These are phyloP conservation scores for Aspergillus melleus DNA, from an alignment of 2,329 filamentous ascomycete species.

Conservation along the genomic window DNA sequence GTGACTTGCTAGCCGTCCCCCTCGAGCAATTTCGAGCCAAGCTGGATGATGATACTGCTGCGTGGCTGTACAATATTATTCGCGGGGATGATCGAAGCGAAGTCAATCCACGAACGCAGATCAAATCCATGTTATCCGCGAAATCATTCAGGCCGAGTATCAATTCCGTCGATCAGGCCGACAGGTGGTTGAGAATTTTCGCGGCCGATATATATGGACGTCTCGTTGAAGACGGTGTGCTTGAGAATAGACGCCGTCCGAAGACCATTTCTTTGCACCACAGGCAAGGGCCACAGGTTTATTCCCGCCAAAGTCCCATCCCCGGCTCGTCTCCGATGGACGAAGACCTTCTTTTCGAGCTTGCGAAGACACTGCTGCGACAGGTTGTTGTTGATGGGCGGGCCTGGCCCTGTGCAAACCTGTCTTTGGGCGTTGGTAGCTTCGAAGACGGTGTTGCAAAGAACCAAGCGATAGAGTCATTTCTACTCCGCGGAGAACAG, in stretches of 20 bases:
- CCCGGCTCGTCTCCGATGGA: slow-evolving; percentile 72
- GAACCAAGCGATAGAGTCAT: slow-evolving; percentile 82
- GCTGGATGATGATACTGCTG: slow-evolving; percentile 79
- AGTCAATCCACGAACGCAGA: slow-evolving; percentile 86
- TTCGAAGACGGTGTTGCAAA: slow-evolving; percentile 85
- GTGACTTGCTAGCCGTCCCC: slow-evolving; percentile 70
- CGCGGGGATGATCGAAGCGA: slow-evolving; percentile 84
- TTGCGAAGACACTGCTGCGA: slow-evolving; percentile 73
- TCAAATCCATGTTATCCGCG: slow-evolving; percentile 95
- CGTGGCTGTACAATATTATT: slow-evolving; percentile 82
- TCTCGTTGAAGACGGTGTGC: slow-evolving; percentile 83
- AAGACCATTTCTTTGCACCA: slow-evolving; percentile 84
- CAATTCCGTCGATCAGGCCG: slow-evolving; percentile 72
- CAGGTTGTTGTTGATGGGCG: slow-evolving; percentile 76
- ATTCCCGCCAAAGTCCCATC: slow-evolving; percentile 74
- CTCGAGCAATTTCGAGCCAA: slow-evolving; percentile 75
- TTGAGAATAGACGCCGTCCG: slow-evolving; percentile 83
- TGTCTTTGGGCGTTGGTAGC: slow-evolving; percentile 84
- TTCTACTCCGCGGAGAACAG: slow-evolving; percentile 69
- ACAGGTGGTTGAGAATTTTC: slow-evolving; percentile 88
- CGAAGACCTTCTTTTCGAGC: slow-evolving; percentile 69
- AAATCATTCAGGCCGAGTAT: slow-evolving; percentile 92
- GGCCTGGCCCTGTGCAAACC: slow-evolving; percentile 88
- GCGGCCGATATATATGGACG: slow-evolving; percentile 86
- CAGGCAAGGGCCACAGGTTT: slow-evolving; percentile 69